Evolutionary conservation across 768 basidiomycete genomes (phyloP), one percentile per base, ranked within the genome.

Genomic region (Lactarius pseudohatsudake): DNA sequence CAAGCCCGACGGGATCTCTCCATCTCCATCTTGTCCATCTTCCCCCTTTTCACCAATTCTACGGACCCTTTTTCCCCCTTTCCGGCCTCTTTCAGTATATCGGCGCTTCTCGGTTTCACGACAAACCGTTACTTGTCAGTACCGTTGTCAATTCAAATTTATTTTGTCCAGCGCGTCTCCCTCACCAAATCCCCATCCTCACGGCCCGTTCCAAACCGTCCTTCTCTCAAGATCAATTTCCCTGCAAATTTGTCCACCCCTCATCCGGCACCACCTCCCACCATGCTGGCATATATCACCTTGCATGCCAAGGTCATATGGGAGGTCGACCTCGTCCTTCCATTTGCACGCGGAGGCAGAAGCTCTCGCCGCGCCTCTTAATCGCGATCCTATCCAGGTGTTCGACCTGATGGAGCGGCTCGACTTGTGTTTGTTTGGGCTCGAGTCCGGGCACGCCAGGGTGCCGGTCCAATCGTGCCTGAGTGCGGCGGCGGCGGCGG

Each of bases 71-170:
- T 64, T 65, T 71, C 63, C 74, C 72, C 65, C 67, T 54, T 67
- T 71, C 50, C 71, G 74, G 73, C 72, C 75, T 73, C 73, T 69
- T 67, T 54, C 58, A 57, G 69, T 64, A 60, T 64, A 66, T 70
- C 72, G 69, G 68, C 72, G 53, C 68, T 59, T 63, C 65, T 69
- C 72, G 64, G 72, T 73, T 74, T 74, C 59, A 22, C 30, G 22
- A 40, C 32, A 55, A 62, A 22, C 34, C 40, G 57, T 53, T 62
- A 65, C 62, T 61, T 62, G 60, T 62, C 57, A 67, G 58, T 59
- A 61, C 70, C n/a, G n/a, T 69, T 70, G 57, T 67, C 54, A 69
- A 67, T 69, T 70, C 70, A 62, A 70, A 68, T 68, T 71, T 66
- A 55, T 61, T 61, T 67, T 54, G 13, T 28, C 15, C 45, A 57